Evolutionary conservation across 352 stramenopile species (phyloP).

Genomic region (Thalassiosira exigua): DNA sequence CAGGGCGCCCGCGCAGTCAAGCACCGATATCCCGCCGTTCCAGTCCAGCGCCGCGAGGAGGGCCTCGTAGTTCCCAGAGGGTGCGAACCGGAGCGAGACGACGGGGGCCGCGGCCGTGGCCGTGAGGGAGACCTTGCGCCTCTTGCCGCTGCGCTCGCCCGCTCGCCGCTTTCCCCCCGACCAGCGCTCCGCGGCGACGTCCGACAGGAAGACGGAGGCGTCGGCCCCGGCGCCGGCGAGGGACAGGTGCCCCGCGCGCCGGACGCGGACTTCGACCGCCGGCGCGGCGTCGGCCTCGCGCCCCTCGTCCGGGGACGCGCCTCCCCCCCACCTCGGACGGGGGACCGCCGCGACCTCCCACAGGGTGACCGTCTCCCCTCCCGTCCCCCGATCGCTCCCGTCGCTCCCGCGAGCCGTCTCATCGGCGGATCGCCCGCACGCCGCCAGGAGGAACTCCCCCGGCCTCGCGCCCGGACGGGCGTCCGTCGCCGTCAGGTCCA

Average conservation of each 20-base stretch:
- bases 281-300: not conserved
- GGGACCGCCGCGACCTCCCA: constrained; percentile 42
- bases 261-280: constrained; percentile 36
- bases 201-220: constrained; percentile 60
- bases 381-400: not conserved
- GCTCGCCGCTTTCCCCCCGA: constrained; percentile 11
- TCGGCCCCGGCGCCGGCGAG: constrained; percentile 53
- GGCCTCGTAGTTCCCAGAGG: constrained; percentile 4
- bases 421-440: constrained; percentile 49
- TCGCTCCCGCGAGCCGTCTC: constrained; percentile 13
- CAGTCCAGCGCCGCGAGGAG: constrained; percentile 72
- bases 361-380: constrained; percentile 32
- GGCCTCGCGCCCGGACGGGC: constrained; percentile 47
- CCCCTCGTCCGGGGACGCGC: not conserved
- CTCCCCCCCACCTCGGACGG: too few species aligned
- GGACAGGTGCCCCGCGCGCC: constrained; percentile 2
- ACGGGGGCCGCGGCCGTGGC: constrained; percentile 55
- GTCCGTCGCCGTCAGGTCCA: constrained; percentile 67
- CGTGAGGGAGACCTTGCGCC: not conserved
- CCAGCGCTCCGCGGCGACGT: constrained; percentile 62
- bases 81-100: constrained; percentile 62
- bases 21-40: constrained; percentile 68
- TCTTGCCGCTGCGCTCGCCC: not conserved
- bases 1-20: constrained; percentile 69
- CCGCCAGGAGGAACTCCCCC: constrained; percentile 66